Conservation (phyloP, 164 flowering plant species). For the Vitis cinerea region DNA sequence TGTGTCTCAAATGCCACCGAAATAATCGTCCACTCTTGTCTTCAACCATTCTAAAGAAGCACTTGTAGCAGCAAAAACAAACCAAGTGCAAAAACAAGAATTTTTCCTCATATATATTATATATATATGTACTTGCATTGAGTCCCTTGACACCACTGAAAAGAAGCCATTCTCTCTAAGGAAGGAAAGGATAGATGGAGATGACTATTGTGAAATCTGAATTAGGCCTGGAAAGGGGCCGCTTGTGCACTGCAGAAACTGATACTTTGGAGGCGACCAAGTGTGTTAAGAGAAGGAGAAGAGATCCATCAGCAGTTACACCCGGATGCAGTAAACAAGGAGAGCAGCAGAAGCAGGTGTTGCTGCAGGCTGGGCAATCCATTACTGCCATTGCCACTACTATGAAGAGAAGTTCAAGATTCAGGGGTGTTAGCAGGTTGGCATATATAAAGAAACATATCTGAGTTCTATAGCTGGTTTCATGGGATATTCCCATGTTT, state of each 20-base stretch:
- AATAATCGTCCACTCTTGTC: too few species aligned
- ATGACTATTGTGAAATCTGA: conserved; percentile 28
- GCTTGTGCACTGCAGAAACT: conserved; percentile 13
- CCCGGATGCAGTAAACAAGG: conserved; percentile 5
- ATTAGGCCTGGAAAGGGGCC: conserved; percentile 18
- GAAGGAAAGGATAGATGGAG: conserved; percentile 23
- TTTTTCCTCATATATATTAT: background rate
- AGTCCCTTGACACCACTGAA: conserved; percentile 1
- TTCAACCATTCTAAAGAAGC: too few species aligned
- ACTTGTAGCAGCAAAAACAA: too few species aligned
- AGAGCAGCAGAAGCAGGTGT: conserved; percentile 13
- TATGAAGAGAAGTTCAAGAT: conserved; percentile 5
- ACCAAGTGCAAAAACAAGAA: too few species aligned
- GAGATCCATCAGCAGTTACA: conserved; percentile 18
- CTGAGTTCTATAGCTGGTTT: too few species aligned
- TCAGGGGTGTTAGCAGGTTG: conserved; percentile 8
- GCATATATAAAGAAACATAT: background rate
- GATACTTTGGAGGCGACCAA: conserved; percentile 14
- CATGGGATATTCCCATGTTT: too few species aligned
- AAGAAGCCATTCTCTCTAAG: background rate
- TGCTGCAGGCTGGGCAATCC: conserved; percentile 18
- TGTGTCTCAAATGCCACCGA: too few species aligned
- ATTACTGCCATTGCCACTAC: conserved; percentile 13
- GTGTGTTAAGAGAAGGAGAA: conserved; percentile 40
- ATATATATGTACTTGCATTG: conserved; percentile 1